Evolutionary conservation across 805 yeast genomes (phyloP), one percentile per base, ranked within the genome.

Genomic region (Kodamaea restingae): DNA sequence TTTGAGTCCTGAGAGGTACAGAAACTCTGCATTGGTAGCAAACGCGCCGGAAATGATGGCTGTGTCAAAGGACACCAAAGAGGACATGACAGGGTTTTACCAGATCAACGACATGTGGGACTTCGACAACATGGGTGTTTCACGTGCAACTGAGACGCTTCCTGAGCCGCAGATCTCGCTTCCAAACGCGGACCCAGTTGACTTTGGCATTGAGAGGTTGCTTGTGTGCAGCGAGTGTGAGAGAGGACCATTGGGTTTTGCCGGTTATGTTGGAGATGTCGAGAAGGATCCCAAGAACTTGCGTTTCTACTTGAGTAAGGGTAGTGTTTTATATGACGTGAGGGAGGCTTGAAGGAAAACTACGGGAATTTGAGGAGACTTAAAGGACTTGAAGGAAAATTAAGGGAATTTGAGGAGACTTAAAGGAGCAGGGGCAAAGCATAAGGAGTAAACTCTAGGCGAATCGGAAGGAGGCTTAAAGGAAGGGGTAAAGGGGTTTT

Each of bases 91-190:
- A 14, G 14, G 18, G 4, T 80, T 78, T 50, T 64, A 70, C 31
- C 50, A 63, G 20, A 62, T 81, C 1, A 51, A 60, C 2, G 86
- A 82, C 50, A 78, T 80, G 38, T 84, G 93, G 93, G 84, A 77
- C 46, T 84, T 84, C 49, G 90, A 84, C 46, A 84, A 84, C 50
- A 75, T 84, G 33, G 90, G 88, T 1, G 91, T 84, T 2, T 81
- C 88, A 1, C 71, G 71, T 41, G 63, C 70, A 1, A 36, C 67
- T 1, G 52, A 52, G 7, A 52, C 49, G 29, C 55, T 55, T 35
- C 45, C 50, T 4, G 60, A 58, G 15, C 63, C 62, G 8, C 29
- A 9, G 15, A 27, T 32, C 12, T 25, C 38, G 7, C 18, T 30
- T 7, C 46, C 50, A 1, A 51, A 47, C 8, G 40, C 54, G 10